phyloP scores from a whole-genome alignment of 768 basidiomycete species.

The Mycena amicta region DNA sequence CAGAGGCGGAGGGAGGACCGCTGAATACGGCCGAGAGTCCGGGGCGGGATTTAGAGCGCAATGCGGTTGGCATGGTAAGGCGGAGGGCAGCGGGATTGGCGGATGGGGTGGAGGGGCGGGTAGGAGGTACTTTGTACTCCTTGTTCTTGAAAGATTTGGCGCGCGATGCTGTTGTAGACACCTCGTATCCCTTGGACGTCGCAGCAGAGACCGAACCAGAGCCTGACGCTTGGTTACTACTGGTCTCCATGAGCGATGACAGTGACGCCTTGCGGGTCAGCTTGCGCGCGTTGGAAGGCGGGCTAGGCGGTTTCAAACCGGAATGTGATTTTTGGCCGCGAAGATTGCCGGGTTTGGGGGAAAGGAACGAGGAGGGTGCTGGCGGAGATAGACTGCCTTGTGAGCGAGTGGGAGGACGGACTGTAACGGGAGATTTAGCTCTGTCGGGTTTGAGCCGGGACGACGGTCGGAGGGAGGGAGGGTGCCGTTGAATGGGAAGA shows the following conservation, averaged over 20 bases:
- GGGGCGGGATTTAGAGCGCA: conserved; percentile 73
- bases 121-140: conserved; percentile 74
- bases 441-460: conserved; percentile 64
- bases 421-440: conserved; percentile 72
- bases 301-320: conserved; percentile 75
- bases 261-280: conserved; percentile 79
- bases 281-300: conserved; percentile 62
- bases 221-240: conserved; percentile 57
- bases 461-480: conserved; percentile 60
- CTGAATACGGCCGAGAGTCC: conserved; percentile 79
- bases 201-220: conserved; percentile 47
- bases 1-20: conserved; percentile 36
- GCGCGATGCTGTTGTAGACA: conserved; percentile 80
- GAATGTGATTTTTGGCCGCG: conserved; percentile 85
- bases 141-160: conserved; percentile 70
- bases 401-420: conserved; percentile 56
- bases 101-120: conserved; percentile 79
- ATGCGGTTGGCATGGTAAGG: conserved; percentile 86
- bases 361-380: conserved; percentile 60
- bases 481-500: conserved; percentile 50
- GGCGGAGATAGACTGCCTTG: conserved; percentile 62
- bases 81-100: conserved; percentile 76
- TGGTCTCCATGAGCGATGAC: conserved; percentile 70
- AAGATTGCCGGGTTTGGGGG: conserved; percentile 72
- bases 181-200: conserved; percentile 63